phyloP scores from a whole-genome alignment of 495 filamentous ascomycete genomes.

The Aspergillus saccharolyticus region DNA sequence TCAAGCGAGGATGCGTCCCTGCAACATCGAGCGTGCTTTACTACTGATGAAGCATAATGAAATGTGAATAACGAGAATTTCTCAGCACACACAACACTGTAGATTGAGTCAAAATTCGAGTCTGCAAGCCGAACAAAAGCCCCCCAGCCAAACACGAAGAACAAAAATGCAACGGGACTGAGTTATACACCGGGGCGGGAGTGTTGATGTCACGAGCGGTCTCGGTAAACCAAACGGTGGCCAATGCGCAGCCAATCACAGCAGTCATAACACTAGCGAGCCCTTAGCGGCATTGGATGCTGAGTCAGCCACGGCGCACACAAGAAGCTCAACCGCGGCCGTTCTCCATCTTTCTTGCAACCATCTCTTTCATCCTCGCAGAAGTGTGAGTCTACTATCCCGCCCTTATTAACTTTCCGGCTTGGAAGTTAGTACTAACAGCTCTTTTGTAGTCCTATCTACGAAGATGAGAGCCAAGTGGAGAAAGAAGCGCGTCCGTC shows the following conservation, averaged over 20 bases:
- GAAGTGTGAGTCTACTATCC: slow-evolving; percentile 42
- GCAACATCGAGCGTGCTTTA: background rate
- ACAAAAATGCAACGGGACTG: no score
- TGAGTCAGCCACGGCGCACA: slow-evolving; percentile 46
- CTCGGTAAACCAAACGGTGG: slow-evolving; percentile 20
- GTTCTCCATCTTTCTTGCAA: slow-evolving; percentile 42
- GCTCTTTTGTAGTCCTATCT: slow-evolving; percentile 29
- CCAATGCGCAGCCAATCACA: slow-evolving; percentile 16
- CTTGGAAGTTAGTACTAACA: slow-evolving; percentile 16
- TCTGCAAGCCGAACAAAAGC: no score
- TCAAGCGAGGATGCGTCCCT: background rate
- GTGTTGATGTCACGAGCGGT: slow-evolving; percentile 4
- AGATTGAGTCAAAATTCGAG: no score
- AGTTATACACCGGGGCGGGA: slow-evolving; percentile 1
- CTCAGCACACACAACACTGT: background rate
- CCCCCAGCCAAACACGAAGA: no score
- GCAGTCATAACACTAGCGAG: slow-evolving; percentile 22
- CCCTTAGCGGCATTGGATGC: slow-evolving; percentile 38
- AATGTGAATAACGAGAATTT: background rate
- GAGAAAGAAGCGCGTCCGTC: slow-evolving; percentile 98
- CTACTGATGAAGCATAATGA: background rate
- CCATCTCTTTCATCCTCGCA: slow-evolving; percentile 51
- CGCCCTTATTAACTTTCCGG: slow-evolving; percentile 8
- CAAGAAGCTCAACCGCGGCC: slow-evolving; percentile 34
- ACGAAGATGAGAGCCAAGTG: slow-evolving; percentile 97